phyloP scores from a whole-genome alignment of 2,329 filamentous ascomycete genomes.

The Aspergillus ibericus region DNA sequence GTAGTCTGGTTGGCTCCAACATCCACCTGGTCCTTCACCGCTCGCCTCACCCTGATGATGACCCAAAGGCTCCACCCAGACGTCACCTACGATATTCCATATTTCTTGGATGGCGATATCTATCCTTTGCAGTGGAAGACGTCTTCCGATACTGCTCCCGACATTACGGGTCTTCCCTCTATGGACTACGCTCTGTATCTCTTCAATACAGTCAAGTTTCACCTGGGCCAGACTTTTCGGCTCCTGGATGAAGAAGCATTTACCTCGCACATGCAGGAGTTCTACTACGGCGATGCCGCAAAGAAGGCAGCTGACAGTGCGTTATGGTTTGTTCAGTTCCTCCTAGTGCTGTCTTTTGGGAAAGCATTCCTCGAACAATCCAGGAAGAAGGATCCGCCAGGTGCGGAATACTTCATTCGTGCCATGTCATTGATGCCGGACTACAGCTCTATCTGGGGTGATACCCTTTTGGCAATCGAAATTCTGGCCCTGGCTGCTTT shows the following conservation, averaged over 20 bases:
- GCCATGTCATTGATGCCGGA: slow-evolving; percentile 41
- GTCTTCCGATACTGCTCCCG: slow-evolving; percentile 21
- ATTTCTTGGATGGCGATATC: slow-evolving; percentile 29
- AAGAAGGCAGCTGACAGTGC: slow-evolving; percentile 21
- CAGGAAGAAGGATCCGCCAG: slow-evolving; percentile 11
- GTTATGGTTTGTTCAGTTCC: slow-evolving; percentile 27
- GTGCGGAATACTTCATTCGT: slow-evolving; percentile 14
- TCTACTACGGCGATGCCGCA: slow-evolving; percentile 24
- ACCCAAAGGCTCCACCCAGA: slow-evolving; percentile 23
- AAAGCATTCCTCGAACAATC: slow-evolving; percentile 17
- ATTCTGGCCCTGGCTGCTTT: slow-evolving; percentile 39
- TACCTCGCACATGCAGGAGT: slow-evolving; percentile 26
- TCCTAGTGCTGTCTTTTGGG: slow-evolving; percentile 20
- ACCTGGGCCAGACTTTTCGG: slow-evolving; percentile 39
- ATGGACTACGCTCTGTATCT: slow-evolving; percentile 25
- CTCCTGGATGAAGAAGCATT: slow-evolving; percentile 39
- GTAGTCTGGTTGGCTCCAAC: slow-evolving; percentile 26
- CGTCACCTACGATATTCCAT: slow-evolving; percentile 26
- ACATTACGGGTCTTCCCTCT: slow-evolving; percentile 37
- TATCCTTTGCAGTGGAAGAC: slow-evolving; percentile 25
- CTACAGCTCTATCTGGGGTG: slow-evolving; percentile 36
- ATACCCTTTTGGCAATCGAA: slow-evolving; percentile 41
- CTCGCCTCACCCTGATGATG: slow-evolving; percentile 24
- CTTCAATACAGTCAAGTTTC: slow-evolving; percentile 38
- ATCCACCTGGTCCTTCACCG: slow-evolving; percentile 26